Evolutionary conservation across 108 stramenopile genomes (phyloP).

Genomic region (Asterionellopsis glacialis): DNA sequence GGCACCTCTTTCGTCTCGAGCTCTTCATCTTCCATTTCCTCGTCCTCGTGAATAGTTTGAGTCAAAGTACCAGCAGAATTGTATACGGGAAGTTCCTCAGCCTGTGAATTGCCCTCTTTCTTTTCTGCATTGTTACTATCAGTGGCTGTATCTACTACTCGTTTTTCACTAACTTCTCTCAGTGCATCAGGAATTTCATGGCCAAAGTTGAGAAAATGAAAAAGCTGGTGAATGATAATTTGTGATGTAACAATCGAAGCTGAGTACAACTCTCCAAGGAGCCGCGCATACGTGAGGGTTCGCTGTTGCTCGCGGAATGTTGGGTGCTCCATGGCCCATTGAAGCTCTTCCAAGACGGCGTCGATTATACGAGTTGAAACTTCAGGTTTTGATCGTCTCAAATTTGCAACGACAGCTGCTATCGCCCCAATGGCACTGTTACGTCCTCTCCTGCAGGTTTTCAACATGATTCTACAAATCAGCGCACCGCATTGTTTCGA

Average conservation of each 20-base stretch:
- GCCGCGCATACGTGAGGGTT: slow-evolving; percentile 73
- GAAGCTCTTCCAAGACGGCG: slow-evolving; percentile 80
- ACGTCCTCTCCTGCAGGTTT: slow-evolving; percentile 81
- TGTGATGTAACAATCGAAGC: slow-evolving; percentile 61
- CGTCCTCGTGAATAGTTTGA: slow-evolving; percentile 77
- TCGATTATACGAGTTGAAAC: slow-evolving; percentile 80
- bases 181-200: slow-evolving; percentile 86
- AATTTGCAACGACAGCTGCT: slow-evolving; percentile 74
- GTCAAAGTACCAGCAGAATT: slow-evolving; percentile 33
- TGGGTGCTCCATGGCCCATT: slow-evolving; percentile 82
- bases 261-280: slow-evolving; percentile 86
- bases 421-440: slow-evolving; percentile 76
- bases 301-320: slow-evolving; percentile 84
- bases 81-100: slow-evolving; percentile 23
- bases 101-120: not conserved
- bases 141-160: slow-evolving; percentile 1
- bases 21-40: slow-evolving; percentile 63
- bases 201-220: slow-evolving; percentile 82
- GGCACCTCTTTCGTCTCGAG: slow-evolving; percentile 28
- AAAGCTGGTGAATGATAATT: slow-evolving; percentile 72
- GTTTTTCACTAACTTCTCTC: slow-evolving; percentile 51
- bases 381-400: slow-evolving; percentile 64
- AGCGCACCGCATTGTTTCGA: slow-evolving; percentile 60
- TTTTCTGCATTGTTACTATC: not conserved
- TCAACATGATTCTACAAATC: slow-evolving; percentile 77